These are phyloP conservation scores for Coprinellus micaceus DNA, from an alignment of 768 basidiomycete genomes.

Conservation along the genomic window DNA sequence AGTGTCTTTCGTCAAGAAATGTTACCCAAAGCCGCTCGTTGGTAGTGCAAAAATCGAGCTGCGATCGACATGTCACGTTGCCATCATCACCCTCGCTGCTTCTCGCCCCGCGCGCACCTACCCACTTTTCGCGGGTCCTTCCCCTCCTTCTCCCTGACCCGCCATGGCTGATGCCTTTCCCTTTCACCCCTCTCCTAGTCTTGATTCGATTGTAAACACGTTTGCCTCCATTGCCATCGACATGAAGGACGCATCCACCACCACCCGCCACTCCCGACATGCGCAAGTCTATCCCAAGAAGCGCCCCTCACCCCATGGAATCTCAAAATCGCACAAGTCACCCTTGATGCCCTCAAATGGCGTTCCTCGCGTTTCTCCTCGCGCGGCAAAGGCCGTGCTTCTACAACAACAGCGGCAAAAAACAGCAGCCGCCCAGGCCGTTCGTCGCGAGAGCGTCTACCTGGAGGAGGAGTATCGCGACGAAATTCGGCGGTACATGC, in stretches of 20 bases:
- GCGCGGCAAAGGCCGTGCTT: conserved; percentile 57
- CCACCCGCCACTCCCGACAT: conserved; percentile 59
- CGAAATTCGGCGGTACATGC: conserved; percentile 93
- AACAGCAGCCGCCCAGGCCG: conserved; percentile 52
- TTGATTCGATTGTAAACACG: conserved; percentile 41
- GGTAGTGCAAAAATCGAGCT: background rate
- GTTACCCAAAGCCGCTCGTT: background rate
- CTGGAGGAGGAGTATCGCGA: conserved; percentile 95
- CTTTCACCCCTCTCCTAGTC: conserved; percentile 31
- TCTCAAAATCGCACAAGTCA: conserved; percentile 64
- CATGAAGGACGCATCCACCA: conserved; percentile 76
- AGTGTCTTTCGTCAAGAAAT: background rate
- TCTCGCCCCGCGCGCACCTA: conserved; percentile 3
- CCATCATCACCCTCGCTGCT: background rate
- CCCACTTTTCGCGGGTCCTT: conserved; percentile 5
- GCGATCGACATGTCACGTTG: conserved; percentile 12
- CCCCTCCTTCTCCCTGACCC: conserved; percentile 18
- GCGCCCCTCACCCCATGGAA: conserved; percentile 77
- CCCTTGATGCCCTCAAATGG: conserved; percentile 50
- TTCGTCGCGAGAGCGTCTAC: conserved; percentile 69
- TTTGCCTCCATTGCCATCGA: conserved; percentile 42
- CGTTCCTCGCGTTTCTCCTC: conserved; percentile 58
- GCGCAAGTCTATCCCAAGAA: conserved; percentile 77
- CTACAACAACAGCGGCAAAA: conserved; percentile 61
- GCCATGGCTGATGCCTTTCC: conserved; percentile 26